phyloP scores from a whole-genome alignment of 225 moss, liverwort and hornwort genomes.

The Bryum argenteum region DNA sequence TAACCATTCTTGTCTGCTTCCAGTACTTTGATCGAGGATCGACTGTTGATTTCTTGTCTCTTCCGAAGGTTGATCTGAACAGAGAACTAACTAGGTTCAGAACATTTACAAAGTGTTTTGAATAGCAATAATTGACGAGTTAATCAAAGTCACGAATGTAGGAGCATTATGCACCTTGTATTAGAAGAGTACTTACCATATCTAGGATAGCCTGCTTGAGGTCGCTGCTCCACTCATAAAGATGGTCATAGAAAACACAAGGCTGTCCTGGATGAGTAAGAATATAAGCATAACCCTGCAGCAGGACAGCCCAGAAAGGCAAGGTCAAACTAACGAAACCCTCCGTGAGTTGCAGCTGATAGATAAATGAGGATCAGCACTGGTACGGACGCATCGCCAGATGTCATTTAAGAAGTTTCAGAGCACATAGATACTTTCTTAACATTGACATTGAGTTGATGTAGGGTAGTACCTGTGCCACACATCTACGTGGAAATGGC shows the following conservation, averaged over 20 bases:
- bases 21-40: constrained; percentile 63
- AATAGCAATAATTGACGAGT: background rate
- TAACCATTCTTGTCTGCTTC: constrained; percentile 76
- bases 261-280: constrained; percentile 94
- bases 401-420: background rate
- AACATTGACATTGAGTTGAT: constrained; percentile 6
- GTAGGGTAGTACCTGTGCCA: constrained; percentile 64
- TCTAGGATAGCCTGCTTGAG: constrained; percentile 62
- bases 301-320: constrained; percentile 9
- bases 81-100: background rate
- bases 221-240: constrained; percentile 77
- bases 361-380: constrained; percentile 4
- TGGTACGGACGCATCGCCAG: background rate
- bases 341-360: constrained; percentile 1
- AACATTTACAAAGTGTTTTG: background rate
- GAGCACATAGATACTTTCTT: background rate
- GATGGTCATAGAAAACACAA: constrained; percentile 90
- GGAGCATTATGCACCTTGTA: background rate
- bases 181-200: constrained; percentile 50
- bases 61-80: constrained; percentile 70
- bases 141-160: background rate
- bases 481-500: constrained; percentile 78
- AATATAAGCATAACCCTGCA: constrained; percentile 92
- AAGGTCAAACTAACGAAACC: constrained; percentile 12
- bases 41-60: constrained; percentile 66